Percentiles rank a stretch among this genome's conserved stretches.
Conservation (phyloP, 2,329 filamentous ascomycete genomes). For the Ophiostoma himal-ulmi region DNA sequence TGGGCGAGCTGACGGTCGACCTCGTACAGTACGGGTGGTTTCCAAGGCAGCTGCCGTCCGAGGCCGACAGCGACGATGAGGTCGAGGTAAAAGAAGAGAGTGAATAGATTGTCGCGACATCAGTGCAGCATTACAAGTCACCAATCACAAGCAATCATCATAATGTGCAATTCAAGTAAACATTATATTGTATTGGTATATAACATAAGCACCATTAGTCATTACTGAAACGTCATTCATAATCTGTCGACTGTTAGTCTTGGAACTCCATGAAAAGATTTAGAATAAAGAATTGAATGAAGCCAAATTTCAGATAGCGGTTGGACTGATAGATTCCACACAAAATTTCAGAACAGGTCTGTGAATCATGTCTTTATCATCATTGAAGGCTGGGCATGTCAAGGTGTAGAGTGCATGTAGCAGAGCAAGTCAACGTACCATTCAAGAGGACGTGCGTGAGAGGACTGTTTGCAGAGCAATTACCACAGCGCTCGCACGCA, state of each 20-base stretch:
- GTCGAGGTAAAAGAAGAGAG: background rate
- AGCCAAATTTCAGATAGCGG: slow-evolving; percentile 65
- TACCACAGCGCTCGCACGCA: slow-evolving; percentile 24
- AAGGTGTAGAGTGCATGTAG: slow-evolving; percentile 16
- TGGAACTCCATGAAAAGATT: slow-evolving; percentile 14
- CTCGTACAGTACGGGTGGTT: slow-evolving; percentile 53
- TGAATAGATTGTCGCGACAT: background rate
- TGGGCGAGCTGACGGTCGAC: slow-evolving; percentile 50
- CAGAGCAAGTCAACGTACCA: slow-evolving; percentile 35
- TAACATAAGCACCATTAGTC: background rate
- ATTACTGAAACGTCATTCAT: background rate
- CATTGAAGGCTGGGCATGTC: slow-evolving; percentile 43
- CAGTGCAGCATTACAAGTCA: background rate
- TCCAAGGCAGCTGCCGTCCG: slow-evolving; percentile 45
- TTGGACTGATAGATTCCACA: slow-evolving; percentile 71
- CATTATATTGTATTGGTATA: slow-evolving; percentile 10
- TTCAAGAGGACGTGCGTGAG: background rate
- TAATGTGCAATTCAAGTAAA: background rate
- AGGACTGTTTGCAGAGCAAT: background rate
- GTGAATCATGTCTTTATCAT: slow-evolving; percentile 66
- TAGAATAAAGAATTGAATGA: slow-evolving; percentile 13
- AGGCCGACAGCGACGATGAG: slow-evolving; percentile 27
- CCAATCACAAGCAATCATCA: slow-evolving; percentile 1
- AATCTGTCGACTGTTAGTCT: slow-evolving; percentile 17
- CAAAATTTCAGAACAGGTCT: slow-evolving; percentile 74